These are phyloP conservation scores for Astraeus odoratus DNA, from an alignment of 768 basidiomycete genomes.

Conservation along the genomic window DNA sequence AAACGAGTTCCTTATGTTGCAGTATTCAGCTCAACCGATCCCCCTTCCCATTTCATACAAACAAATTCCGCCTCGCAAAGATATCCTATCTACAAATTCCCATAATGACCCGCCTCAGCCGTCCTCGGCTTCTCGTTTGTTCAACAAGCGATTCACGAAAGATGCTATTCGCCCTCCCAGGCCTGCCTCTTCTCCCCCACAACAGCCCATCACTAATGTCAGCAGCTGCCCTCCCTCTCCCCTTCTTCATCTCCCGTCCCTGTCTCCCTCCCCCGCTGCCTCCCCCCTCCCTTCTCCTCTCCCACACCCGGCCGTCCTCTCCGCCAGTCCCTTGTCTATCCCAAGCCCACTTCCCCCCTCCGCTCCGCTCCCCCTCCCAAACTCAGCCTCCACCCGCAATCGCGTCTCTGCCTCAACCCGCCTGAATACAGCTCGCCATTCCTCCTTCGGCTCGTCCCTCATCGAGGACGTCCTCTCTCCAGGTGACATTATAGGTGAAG, in stretches of 20 bases:
- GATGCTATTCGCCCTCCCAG: constrained; percentile 18
- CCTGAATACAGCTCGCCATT: constrained; percentile 19
- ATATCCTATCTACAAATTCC: constrained; percentile 23
- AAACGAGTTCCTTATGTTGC: constrained; percentile 46
- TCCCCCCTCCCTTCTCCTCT: constrained; percentile 24
- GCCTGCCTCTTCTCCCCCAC: constrained; percentile 2
- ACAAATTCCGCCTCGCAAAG: constrained; percentile 22
- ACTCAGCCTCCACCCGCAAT: constrained; percentile 29
- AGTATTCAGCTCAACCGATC: constrained; percentile 37
- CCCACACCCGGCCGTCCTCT: constrained; percentile 27
- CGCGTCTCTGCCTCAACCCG: constrained; percentile 27
- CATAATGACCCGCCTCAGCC: constrained; percentile 19
- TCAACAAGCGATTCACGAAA: constrained; percentile 31
- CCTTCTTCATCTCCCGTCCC: constrained; percentile 1
- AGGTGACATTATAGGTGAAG: constrained; percentile 71
- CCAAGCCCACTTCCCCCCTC: constrained; percentile 26
- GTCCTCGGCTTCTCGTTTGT: constrained; percentile 21
- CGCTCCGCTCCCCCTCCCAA: constrained; percentile 24
- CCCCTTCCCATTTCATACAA: constrained; percentile 28
- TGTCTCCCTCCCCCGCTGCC: constrained; percentile 5
- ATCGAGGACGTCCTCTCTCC: constrained; percentile 53
- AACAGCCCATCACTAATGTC: too few relatives aligned
- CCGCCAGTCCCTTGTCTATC: constrained; percentile 29
- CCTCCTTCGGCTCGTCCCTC: constrained; percentile 26
- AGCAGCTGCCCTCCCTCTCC: too few relatives aligned